phyloP scores from a whole-genome alignment of 371 early-diverging fungal species.

The Amoeboaphelidium protococcarum region DNA sequence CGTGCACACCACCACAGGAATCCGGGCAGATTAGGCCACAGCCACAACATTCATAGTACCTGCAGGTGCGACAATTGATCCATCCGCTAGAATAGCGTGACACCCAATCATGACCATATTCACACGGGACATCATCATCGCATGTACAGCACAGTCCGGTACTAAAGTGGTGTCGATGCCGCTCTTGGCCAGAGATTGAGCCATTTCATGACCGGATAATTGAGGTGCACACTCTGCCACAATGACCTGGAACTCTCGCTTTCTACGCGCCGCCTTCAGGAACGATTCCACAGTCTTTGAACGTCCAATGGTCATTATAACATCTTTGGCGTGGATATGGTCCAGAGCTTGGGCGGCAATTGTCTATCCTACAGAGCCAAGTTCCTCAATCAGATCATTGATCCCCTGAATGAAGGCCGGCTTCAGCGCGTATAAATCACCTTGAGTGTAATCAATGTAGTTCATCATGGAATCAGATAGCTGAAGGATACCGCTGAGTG shows the following conservation, averaged over 20 bases:
- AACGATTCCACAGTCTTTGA: constrained; percentile 65
- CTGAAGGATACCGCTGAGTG: constrained; percentile 7
- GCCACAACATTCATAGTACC: constrained; percentile 60
- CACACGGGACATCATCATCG: constrained; percentile 85
- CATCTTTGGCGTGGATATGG: constrained; percentile 66
- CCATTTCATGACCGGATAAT: constrained; percentile 64
- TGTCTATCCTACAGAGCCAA: constrained; percentile 33
- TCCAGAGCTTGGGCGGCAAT: constrained; percentile 52
- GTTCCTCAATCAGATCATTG: constrained; percentile 54
- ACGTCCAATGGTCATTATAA: constrained; percentile 73
- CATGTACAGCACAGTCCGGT: constrained; percentile 75
- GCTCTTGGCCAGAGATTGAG: constrained; percentile 33
- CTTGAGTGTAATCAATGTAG: constrained; percentile 1
- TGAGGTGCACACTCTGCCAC: constrained; percentile 71
- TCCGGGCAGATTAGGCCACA: constrained; percentile 70
- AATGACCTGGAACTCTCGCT: constrained; percentile 71
- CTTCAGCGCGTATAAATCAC: constrained; percentile 16
- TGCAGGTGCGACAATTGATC: constrained; percentile 54
- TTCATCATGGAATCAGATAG: constrained; percentile 8
- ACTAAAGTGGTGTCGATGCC: constrained; percentile 79
- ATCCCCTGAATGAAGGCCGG: constrained; percentile 49
- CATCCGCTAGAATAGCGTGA: constrained; percentile 77
- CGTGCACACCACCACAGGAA: constrained; percentile 58
- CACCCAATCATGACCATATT: constrained; percentile 87
- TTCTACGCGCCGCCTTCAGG: constrained; percentile 51